Conservation (phyloP, 1,284 basidiomycete genomes). For the Lentinula novae-zelandiae region DNA sequence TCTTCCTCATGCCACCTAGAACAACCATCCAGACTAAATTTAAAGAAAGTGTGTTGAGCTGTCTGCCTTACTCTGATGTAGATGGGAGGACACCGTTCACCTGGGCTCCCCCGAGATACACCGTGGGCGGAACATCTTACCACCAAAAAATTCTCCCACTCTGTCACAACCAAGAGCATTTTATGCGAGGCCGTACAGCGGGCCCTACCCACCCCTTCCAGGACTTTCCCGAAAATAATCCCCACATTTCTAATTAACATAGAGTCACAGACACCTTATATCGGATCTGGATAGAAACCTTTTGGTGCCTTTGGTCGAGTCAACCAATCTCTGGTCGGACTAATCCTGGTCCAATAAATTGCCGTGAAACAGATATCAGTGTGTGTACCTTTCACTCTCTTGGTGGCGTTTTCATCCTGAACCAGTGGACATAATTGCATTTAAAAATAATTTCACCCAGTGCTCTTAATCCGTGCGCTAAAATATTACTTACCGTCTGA, state of each 20-base stretch:
- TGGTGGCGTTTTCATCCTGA: background rate
- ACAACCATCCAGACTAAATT: background rate
- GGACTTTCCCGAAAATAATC: slow-evolving; percentile 4
- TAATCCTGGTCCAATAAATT: slow-evolving; percentile 5
- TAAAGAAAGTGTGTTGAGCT: background rate
- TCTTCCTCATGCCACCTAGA: background rate
- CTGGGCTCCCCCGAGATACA: background rate
- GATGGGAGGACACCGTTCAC: background rate
- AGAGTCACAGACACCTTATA: background rate
- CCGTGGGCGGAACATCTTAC: background rate
- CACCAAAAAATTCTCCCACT: background rate
- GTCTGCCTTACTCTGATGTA: background rate
- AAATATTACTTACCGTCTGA: too few relatives aligned
- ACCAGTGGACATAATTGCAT: background rate
- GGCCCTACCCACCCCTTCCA: background rate
- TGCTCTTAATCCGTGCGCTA: background rate
- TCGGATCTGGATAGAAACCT: background rate
- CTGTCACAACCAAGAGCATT: background rate
- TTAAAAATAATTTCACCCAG: background rate
- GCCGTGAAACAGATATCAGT: background rate
- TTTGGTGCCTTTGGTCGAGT: background rate
- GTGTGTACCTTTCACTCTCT: background rate
- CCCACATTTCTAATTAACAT: background rate
- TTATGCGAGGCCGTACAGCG: background rate
- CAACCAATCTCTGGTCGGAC: background rate